phyloP scores from a whole-genome alignment of 371 early-diverging fungal species.

The Mucor lusitanicus region DNA sequence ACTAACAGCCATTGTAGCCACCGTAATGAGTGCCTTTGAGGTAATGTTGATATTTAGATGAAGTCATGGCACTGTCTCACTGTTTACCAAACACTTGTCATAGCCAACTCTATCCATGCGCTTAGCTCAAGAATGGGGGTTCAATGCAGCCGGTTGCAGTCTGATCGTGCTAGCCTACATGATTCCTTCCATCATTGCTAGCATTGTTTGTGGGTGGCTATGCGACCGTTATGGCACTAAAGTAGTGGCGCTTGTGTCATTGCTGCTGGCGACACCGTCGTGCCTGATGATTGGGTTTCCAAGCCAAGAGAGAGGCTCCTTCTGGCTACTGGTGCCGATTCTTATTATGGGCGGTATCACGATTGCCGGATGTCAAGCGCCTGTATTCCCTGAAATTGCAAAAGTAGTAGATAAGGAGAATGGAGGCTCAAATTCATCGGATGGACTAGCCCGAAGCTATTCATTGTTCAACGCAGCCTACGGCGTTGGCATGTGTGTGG shows the following conservation, averaged over 20 bases:
- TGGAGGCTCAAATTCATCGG: constrained; percentile 19
- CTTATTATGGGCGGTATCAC: constrained; percentile 35
- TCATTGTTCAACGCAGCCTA: constrained; percentile 49
- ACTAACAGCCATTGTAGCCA: constrained; percentile 34
- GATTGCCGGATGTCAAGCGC: constrained; percentile 46
- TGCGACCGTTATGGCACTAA: constrained; percentile 48
- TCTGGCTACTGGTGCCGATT: constrained; percentile 37
- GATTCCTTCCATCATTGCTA: constrained; percentile 48
- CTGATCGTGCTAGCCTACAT: constrained; percentile 60
- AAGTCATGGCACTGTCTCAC: neutral
- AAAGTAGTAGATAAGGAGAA: constrained; percentile 38
- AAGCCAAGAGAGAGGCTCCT: constrained; percentile 24
- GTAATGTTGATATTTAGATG: constrained; percentile 17
- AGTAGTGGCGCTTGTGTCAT: constrained; percentile 36
- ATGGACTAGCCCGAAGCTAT: constrained; percentile 44
- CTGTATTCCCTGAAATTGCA: constrained; percentile 49
- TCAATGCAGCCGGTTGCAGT: constrained; percentile 58
- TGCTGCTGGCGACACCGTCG: constrained; percentile 28
- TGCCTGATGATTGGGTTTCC: constrained; percentile 40
- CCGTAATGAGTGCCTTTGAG: constrained; percentile 46
- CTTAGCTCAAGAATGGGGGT: constrained; percentile 53
- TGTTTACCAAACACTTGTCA: neutral
- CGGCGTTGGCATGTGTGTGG: constrained; percentile 39
- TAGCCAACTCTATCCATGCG: constrained; percentile 63
- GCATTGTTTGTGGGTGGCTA: constrained; percentile 45